Percentiles rank a stretch among this genome's conserved stretches.
Evolutionary conservation across 768 basidiomycete species (phyloP).

Genomic region (Dacryopinax primogenitus): DNA sequence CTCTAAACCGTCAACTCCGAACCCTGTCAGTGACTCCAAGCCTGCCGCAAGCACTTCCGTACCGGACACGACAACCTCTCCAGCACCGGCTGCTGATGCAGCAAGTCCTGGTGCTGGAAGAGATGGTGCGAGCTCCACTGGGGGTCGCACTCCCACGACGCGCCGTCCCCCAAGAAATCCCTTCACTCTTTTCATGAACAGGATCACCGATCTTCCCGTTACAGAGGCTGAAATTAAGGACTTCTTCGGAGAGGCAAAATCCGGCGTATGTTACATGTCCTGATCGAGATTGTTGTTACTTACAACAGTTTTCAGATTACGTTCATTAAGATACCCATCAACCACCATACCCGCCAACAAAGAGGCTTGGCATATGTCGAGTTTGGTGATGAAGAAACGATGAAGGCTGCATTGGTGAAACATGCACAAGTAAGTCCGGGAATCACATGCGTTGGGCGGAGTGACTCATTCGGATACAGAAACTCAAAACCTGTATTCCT

Average conservation of each 20-base stretch:
- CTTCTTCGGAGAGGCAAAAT: conserved; percentile 61
- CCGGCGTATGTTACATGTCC: conserved; percentile 38
- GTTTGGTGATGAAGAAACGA: conserved; percentile 75
- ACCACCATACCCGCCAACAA: conserved; percentile 32
- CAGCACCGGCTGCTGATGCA: conserved; percentile 7
- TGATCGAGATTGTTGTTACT: neutral
- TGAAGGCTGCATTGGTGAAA: conserved; percentile 65
- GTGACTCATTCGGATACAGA: conserved; percentile 32
- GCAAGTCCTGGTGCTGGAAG: neutral
- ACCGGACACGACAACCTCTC: conserved; percentile 1
- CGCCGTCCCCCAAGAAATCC: conserved; percentile 54
- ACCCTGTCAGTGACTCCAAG: conserved; percentile 22
- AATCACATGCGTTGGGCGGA: conserved; percentile 15
- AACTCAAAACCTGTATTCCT: conserved; percentile 50
- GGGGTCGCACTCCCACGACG: conserved; percentile 58
- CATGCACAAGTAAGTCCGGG: conserved; percentile 48
- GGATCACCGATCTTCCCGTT: conserved; percentile 35
- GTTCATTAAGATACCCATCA: conserved; percentile 46
- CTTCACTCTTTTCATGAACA: conserved; percentile 75
- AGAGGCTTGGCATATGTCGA: conserved; percentile 69
- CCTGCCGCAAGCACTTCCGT: conserved; percentile 27
- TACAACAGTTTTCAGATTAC: conserved; percentile 41
- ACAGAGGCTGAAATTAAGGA: conserved; percentile 57
- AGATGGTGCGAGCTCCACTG: conserved; percentile 38
- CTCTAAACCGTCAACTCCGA: conserved; percentile 13